Evolutionary conservation across 2,329 filamentous ascomycete genomes (phyloP).

Genomic region (Coniochaeta sp.): DNA sequence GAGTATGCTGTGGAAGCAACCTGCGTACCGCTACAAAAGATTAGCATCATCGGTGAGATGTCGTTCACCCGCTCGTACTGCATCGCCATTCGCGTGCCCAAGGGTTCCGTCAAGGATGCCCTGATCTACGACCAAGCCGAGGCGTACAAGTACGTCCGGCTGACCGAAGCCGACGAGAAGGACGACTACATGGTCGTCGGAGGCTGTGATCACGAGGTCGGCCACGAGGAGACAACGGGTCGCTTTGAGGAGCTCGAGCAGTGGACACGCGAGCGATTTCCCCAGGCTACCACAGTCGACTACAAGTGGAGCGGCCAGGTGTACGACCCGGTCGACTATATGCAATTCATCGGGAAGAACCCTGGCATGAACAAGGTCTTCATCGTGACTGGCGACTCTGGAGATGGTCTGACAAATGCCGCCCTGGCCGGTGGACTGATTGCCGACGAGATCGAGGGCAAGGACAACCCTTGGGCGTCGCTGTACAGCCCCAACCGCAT

Average conservation of each 20-base stretch:
- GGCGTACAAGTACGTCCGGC: constrained; percentile 45
- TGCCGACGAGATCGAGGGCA: constrained; percentile 43
- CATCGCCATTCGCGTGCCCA: constrained; percentile 46
- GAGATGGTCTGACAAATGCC: constrained; percentile 49
- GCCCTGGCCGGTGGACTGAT: constrained; percentile 44
- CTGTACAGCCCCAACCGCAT: constrained; percentile 44
- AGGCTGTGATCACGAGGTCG: constrained; percentile 52
- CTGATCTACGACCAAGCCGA: constrained; percentile 48
- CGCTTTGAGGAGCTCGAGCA: constrained; percentile 42
- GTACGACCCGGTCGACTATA: constrained; percentile 44
- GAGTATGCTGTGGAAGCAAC: constrained; percentile 45
- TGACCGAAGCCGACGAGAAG: constrained; percentile 43
- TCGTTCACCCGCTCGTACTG: constrained; percentile 48
- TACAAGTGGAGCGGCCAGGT: constrained; percentile 53
- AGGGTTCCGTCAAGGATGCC: constrained; percentile 42
- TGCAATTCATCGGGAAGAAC: constrained; percentile 49
- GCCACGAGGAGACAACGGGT: constrained; percentile 35
- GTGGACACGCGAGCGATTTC: constrained; percentile 46
- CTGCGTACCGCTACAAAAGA: constrained; percentile 46
- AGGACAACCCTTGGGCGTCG: constrained; percentile 38
- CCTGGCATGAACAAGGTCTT: constrained; percentile 42
- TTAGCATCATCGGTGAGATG: constrained; percentile 43
- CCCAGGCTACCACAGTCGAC: constrained; percentile 38
- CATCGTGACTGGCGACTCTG: constrained; percentile 48
- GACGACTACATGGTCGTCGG: constrained; percentile 49